These are phyloP conservation scores for Arthromyces matolae DNA, from an alignment of 768 basidiomycete genomes.

Conservation along the genomic window DNA sequence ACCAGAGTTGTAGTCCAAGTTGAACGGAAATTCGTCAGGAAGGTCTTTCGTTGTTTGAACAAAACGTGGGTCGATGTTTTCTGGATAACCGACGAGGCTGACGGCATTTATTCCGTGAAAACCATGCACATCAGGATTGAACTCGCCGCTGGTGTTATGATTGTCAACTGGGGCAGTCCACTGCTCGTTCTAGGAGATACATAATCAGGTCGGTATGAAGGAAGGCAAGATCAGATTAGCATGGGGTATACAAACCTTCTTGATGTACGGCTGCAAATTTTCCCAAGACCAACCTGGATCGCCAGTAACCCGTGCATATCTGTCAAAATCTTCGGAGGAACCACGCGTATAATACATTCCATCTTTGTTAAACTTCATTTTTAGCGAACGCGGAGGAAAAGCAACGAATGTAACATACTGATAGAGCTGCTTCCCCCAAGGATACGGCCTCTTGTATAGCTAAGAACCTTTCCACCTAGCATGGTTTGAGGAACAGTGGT, in stretches of 20 bases:
- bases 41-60: slow-evolving; percentile 31
- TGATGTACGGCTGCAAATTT: too few relatives aligned
- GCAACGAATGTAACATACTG: slow-evolving; percentile 12
- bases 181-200: slow-evolving; percentile 27
- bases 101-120: slow-evolving; percentile 25
- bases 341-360: too few relatives aligned
- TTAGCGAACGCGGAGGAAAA: neutral
- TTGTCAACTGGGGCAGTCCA: slow-evolving; percentile 24
- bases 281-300: slow-evolving; percentile 30
- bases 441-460: slow-evolving; percentile 22
- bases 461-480: slow-evolving; percentile 17
- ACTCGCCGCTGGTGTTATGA: slow-evolving; percentile 27
- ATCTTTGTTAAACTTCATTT: slow-evolving; percentile 13
- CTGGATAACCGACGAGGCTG: too few relatives aligned
- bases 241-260: neutral
- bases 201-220: too few relatives aligned
- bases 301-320: slow-evolving; percentile 19
- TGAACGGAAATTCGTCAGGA: too few relatives aligned
- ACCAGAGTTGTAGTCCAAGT: too few relatives aligned
- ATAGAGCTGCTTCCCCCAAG: slow-evolving; percentile 31
- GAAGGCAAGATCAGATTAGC: neutral
- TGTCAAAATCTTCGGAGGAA: slow-evolving; percentile 22
- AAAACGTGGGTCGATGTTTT: too few relatives aligned
- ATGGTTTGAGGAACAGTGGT: too few relatives aligned
- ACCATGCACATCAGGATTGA: slow-evolving; percentile 26